Evolutionary conservation across 2,329 filamentous ascomycete genomes (phyloP).

Genomic region (Atkinsonella hypoxylon): DNA sequence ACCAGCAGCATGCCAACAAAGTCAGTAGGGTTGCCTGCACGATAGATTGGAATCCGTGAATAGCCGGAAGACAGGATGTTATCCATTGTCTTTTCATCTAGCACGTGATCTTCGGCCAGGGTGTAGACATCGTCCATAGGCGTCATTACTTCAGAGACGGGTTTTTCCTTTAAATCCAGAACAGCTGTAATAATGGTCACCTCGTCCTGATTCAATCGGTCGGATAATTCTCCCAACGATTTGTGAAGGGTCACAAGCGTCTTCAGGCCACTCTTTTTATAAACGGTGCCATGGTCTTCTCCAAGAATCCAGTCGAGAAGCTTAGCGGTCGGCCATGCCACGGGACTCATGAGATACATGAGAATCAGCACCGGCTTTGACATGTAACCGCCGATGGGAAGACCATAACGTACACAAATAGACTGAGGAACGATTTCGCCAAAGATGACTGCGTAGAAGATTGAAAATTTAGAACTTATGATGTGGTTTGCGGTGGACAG

Average conservation of each 20-base stretch:
- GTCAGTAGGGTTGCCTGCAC: constrained; percentile 69
- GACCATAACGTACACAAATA: constrained; percentile 87
- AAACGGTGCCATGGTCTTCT: constrained; percentile 89
- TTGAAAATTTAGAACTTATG: constrained; percentile 9
- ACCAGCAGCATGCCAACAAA: constrained; percentile 97
- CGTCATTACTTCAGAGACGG: constrained; percentile 94
- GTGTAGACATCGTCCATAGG: constrained; percentile 96
- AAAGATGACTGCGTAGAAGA: constrained; percentile 69
- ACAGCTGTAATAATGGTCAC: constrained; percentile 98
- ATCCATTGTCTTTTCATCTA: constrained; percentile 93
- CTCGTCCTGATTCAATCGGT: constrained; percentile 91
- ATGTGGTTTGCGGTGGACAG: too few species aligned
- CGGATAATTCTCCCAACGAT: constrained; percentile 72
- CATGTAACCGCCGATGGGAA: constrained; percentile 92
- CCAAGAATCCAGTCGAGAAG: constrained; percentile 87
- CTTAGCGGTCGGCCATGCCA: constrained; percentile 93
- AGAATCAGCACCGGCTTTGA: constrained; percentile 72
- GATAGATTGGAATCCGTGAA: constrained; percentile 89
- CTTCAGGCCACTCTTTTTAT: constrained; percentile 97
- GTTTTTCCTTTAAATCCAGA: constrained; percentile 89
- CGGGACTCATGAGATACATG: constrained; percentile 84
- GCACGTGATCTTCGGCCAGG: constrained; percentile 85
- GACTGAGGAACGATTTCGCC: constrained; percentile 95
- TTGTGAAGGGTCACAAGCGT: constrained; percentile 92
- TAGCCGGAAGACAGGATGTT: constrained; percentile 87